Base-by-base conservation (phyloP, 805 yeast species). In the Kodamaea neixiangensis region DNA sequence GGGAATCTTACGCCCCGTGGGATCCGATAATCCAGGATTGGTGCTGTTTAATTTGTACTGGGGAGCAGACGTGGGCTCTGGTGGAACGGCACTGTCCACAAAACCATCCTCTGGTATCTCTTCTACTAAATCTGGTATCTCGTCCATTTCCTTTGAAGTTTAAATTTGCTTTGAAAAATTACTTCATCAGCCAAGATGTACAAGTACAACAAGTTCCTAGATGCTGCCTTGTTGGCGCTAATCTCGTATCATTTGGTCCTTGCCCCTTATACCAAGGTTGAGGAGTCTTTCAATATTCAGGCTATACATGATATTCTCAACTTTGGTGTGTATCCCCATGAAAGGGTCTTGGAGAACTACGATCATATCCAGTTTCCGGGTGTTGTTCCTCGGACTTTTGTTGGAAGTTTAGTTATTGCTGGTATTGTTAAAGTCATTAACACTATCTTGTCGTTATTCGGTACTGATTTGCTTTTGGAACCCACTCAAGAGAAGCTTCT, bases 241-340 rank as follows among this genome's bases (percentile, higher is more conserved):
- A 75, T 87, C 9, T 64, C 75, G 1, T 67, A 68, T 44, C 83
- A 85, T 62, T 58, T 87, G 53, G 55, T 72, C 9, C 58, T 80
- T 1, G 78, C 97, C 0, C 97, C 97, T 0, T 89, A 72, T 67
- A 86, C 97, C 1, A 93, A 93, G 68, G 97, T 93, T 0, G 97
- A 93, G 65, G 98, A 93, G 65, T 89, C 97, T 22, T 93, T 93
- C 75, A 89, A 86, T 58, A 73, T 89, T 42, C 97, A 93, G 61
- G 97, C 97, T 0, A 75, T 89, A 39, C 91, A 92, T 62, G 97
- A 93, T 60, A 74, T 91, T 40, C 55, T 89, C 46, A 77, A 79
- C 55, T 77, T 82, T 62, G 97, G 97, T 1, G 56, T 71, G 1
- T 62, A 55, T 35, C 71, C 75, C 11, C 50, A 56, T 17, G 58